These are phyloP conservation scores for Begonia peltatifolia DNA, from an alignment of 306 rosid genomes.

Conservation along the genomic window DNA sequence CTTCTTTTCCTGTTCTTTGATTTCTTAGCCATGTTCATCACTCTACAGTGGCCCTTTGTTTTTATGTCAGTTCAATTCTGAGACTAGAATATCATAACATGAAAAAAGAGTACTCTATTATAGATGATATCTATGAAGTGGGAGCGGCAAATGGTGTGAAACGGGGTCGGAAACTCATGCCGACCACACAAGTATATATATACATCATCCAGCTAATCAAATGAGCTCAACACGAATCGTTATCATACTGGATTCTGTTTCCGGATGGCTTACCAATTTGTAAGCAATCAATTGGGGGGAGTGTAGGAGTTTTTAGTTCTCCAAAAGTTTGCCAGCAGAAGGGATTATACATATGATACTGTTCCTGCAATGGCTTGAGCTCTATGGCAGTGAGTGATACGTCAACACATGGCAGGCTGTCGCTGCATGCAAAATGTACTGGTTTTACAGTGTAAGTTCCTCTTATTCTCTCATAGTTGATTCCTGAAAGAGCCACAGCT, in stretches of 20 bases:
- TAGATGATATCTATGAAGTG: conserved; percentile 27
- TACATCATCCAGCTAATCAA: conserved; percentile 10
- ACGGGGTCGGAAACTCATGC: conserved; percentile 37
- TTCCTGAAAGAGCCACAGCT: conserved; percentile 78
- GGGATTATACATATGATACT: conserved; percentile 63
- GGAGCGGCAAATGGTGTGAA: conserved; percentile 26
- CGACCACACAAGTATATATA: conserved; percentile 32
- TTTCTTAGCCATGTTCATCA: too few relatives aligned
- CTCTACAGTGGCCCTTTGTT: too few relatives aligned
- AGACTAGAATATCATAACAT: too few relatives aligned
- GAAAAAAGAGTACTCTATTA: conserved; percentile 12
- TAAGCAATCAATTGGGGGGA: conserved; percentile 72
- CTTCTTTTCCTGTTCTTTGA: not conserved
- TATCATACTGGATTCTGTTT: conserved; percentile 60
- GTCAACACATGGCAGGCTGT: conserved; percentile 73
- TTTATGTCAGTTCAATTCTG: too few relatives aligned
- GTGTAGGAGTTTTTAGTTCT: conserved; percentile 58
- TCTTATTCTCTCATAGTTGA: conserved; percentile 70
- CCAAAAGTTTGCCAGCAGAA: conserved; percentile 96
- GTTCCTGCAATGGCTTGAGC: conserved; percentile 69
- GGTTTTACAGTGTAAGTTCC: conserved; percentile 89
- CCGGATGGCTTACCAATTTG: conserved; percentile 76
- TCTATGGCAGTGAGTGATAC: conserved; percentile 63
- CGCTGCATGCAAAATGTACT: conserved; percentile 92
- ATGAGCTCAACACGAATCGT: conserved; percentile 46